Percentiles rank a stretch among this genome's conserved stretches.
phyloP scores from a whole-genome alignment of 176 grass and related monocot species.

The Phyllostachys edulis region DNA sequence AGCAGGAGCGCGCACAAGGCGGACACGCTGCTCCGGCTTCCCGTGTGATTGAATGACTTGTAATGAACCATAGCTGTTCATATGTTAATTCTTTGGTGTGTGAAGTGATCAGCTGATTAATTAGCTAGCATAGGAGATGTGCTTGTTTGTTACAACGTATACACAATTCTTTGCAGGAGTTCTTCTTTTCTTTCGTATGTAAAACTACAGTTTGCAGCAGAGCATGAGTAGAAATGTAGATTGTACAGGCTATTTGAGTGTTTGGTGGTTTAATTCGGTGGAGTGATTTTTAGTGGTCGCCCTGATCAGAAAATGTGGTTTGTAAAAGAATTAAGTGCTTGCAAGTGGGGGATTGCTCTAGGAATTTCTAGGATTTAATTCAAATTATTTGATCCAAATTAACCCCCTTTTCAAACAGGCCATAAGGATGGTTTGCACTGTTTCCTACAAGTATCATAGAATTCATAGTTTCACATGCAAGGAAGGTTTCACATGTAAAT shows the following conservation, averaged over 20 bases:
- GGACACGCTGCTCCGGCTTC: constrained; percentile 13
- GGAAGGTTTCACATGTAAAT: background rate
- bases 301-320: background rate
- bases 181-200: background rate
- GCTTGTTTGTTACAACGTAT: background rate
- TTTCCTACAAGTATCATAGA: too few relatives aligned
- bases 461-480: background rate
- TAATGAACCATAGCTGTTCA: background rate
- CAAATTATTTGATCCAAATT: too few relatives aligned
- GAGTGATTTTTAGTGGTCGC: too few relatives aligned
- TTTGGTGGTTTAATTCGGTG: background rate
- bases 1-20: constrained; percentile 17
- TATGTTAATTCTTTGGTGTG: background rate
- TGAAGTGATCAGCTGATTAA: background rate
- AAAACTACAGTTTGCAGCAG: background rate
- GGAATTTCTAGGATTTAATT: too few relatives aligned
- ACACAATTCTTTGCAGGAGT: background rate
- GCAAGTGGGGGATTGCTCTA: too few relatives aligned
- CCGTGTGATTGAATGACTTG: background rate
- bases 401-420: too few relatives aligned
- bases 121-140: background rate
- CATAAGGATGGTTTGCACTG: too few relatives aligned
- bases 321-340: background rate
- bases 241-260: background rate
- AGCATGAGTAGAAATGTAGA: background rate